phyloP scores from a whole-genome alignment of 495 filamentous ascomycete species.

The Aspergillus saccharolyticus region DNA sequence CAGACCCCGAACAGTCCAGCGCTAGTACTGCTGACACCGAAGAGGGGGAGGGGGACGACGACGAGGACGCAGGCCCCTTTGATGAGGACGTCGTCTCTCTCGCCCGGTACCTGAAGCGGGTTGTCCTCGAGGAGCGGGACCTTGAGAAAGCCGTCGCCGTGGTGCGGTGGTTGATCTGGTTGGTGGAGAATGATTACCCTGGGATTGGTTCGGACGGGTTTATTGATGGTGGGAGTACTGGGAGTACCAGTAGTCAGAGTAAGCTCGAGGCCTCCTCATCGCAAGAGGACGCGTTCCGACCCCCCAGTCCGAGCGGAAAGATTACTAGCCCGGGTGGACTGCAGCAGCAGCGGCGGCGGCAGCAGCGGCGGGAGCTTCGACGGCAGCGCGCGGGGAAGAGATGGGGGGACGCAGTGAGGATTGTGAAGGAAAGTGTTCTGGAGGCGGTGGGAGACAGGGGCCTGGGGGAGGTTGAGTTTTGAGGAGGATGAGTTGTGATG shows the following conservation, averaged over 20 bases:
- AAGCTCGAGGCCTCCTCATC: no score
- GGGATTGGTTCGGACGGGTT: no score
- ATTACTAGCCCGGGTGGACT: not conserved
- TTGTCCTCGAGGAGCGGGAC: constrained; percentile 68
- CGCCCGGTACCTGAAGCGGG: constrained; percentile 59
- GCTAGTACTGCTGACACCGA: no score
- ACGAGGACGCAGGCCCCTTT: constrained; percentile 53
- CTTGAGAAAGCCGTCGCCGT: constrained; percentile 67
- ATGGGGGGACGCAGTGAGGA: constrained; percentile 51
- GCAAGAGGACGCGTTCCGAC: constrained; percentile 1
- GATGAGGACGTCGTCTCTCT: constrained; percentile 69
- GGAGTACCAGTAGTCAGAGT: no score
- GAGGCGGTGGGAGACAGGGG: constrained; percentile 57
- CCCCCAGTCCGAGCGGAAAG: not conserved
- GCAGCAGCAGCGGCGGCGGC: no score
- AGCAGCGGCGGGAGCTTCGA: no score
- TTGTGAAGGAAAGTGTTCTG: constrained; percentile 55
- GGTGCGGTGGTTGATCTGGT: constrained; percentile 66
- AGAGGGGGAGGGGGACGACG: constrained; percentile 25
- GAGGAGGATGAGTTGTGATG: not conserved
- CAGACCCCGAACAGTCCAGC: not conserved
- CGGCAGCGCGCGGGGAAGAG: constrained; percentile 6
- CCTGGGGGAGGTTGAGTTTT: constrained; percentile 53
- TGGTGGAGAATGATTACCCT: constrained; percentile 51
- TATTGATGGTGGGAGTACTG: no score